Conservation (phyloP, 1,284 basidiomycete genomes). For the Taiwanofungus camphoratus region DNA sequence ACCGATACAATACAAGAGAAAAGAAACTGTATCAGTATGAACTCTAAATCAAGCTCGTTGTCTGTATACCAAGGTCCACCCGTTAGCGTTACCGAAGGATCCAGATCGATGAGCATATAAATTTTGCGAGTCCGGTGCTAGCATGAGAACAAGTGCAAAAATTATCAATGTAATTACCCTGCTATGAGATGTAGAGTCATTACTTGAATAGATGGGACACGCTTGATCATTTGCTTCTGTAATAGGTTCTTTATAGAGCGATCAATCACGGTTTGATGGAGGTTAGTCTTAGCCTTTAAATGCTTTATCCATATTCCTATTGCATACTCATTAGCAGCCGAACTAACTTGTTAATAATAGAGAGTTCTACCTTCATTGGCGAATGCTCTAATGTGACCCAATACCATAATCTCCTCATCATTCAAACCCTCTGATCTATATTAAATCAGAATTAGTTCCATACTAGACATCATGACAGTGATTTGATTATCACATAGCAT, state of each 20-base stretch:
- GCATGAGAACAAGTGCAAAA: too few relatives aligned
- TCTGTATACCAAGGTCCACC: conserved; percentile 95
- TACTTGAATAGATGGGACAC: neutral
- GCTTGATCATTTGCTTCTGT: neutral
- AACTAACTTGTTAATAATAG: neutral
- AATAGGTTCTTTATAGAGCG: neutral
- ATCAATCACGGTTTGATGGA: neutral
- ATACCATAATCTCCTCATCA: neutral
- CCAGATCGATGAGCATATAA: conserved; percentile 82
- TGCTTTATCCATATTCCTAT: neutral
- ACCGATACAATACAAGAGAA: too few relatives aligned
- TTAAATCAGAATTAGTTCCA: too few relatives aligned
- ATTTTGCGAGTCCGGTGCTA: conserved; percentile 87
- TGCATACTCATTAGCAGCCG: neutral
- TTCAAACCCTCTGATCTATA: neutral
- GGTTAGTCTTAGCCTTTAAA: neutral
- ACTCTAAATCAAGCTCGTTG: conserved; percentile 86
- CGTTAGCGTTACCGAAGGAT: conserved; percentile 80
- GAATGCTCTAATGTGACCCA: neutral
- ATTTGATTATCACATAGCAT: too few relatives aligned
- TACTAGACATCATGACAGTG: too few relatives aligned
- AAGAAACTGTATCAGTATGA: too few relatives aligned
- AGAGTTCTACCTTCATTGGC: neutral
- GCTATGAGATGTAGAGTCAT: too few relatives aligned
- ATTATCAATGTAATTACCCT: too few relatives aligned